phyloP scores from a whole-genome alignment of 768 basidiomycete species.

The Multifurca ochricompacta region DNA sequence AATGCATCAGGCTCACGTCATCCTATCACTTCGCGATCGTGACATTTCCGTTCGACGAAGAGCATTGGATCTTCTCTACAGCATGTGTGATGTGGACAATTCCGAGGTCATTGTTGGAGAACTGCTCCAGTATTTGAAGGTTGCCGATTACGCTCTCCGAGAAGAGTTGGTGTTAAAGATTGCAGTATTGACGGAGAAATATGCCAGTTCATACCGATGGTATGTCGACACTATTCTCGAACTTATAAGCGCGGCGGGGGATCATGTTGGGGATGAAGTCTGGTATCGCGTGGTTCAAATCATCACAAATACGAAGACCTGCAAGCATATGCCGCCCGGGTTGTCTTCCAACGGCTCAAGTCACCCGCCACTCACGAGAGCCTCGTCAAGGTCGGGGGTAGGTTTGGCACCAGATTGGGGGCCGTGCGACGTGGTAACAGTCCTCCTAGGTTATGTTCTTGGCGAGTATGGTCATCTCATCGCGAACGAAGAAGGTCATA shows the following conservation, averaged over 20 bases:
- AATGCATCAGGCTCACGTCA: slow-evolving; percentile 92
- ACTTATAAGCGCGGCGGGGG: slow-evolving; percentile 92
- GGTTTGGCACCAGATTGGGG: slow-evolving; percentile 21
- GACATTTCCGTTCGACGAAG: slow-evolving; percentile 94
- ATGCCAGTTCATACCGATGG: slow-evolving; percentile 96
- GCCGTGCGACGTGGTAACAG: neutral
- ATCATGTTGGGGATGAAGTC: slow-evolving; percentile 98
- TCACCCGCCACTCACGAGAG: slow-evolving; percentile 84
- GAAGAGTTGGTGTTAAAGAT: slow-evolving; percentile 99
- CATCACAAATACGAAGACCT: slow-evolving; percentile 95
- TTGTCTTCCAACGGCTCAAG: slow-evolving; percentile 83
- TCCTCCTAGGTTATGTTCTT: slow-evolving; percentile 73
- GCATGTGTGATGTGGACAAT: slow-evolving; percentile 99
- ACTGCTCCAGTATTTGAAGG: slow-evolving; percentile 82
- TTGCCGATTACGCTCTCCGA: slow-evolving; percentile 94
- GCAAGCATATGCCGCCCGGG: slow-evolving; percentile 91
- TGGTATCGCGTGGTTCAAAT: slow-evolving; percentile 99
- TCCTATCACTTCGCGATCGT: slow-evolving; percentile 88
- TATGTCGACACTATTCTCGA: slow-evolving; percentile 97
- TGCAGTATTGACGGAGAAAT: slow-evolving; percentile 97
- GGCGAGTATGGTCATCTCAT: slow-evolving; percentile 98
- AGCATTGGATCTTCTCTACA: slow-evolving; percentile 92
- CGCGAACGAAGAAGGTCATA: slow-evolving; percentile 90
- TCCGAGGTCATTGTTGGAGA: slow-evolving; percentile 95
- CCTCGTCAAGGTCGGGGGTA: slow-evolving; percentile 92